phyloP scores from a whole-genome alignment of 169 alveolate species.

The Cytauxzoon felis region DNA sequence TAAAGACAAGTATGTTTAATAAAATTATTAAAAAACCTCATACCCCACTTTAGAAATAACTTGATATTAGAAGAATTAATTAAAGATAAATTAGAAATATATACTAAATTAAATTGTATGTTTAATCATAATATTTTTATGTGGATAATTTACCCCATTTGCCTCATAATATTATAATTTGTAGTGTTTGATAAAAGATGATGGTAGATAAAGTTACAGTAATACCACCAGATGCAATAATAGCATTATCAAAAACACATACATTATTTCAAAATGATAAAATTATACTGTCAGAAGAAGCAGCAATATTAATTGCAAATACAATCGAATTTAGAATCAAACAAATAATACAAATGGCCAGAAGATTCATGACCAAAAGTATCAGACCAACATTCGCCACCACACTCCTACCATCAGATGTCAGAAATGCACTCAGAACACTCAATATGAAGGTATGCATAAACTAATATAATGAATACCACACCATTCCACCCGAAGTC shows the following conservation, averaged over 20 bases:
- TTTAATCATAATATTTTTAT: too few relatives aligned
- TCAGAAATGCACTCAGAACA: constrained; percentile 53
- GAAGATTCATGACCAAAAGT: constrained; percentile 31
- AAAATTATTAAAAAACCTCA: background rate
- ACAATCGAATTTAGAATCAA: constrained; percentile 59
- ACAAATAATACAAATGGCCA: constrained; percentile 50
- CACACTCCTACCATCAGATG: constrained; percentile 32
- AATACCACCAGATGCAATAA: constrained; percentile 40
- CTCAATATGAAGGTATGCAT: constrained; percentile 25
- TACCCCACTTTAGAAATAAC: background rate
- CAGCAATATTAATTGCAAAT: constrained; percentile 58
- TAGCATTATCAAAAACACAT: constrained; percentile 55
- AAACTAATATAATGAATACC: background rate
- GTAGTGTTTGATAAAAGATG: constrained; percentile 12
- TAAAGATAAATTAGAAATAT: background rate
- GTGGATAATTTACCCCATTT: too few relatives aligned
- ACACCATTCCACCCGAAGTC: too few relatives aligned
- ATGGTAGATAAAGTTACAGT: constrained; percentile 10
- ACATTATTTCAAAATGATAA: constrained; percentile 57
- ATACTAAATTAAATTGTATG: background rate
- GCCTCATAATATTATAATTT: background rate
- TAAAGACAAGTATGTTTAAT: constrained; percentile 1
- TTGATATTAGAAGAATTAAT: background rate
- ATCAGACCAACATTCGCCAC: constrained; percentile 23
- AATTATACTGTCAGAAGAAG: constrained; percentile 35